phyloP scores from a whole-genome alignment of 768 basidiomycete species.

The Exidia glandulosa region DNA sequence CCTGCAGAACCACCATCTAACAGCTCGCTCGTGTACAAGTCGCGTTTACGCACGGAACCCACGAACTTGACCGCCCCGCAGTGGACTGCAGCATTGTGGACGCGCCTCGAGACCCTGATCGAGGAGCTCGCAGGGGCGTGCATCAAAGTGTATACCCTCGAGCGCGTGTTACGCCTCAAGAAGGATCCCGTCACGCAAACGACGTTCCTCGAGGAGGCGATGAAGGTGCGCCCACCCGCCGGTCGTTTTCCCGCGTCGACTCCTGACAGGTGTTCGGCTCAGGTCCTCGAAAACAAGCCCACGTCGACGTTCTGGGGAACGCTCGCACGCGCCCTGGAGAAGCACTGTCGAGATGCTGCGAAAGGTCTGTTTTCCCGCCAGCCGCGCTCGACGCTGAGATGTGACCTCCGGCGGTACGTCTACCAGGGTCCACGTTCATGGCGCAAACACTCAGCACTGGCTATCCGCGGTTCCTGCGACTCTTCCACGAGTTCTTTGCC shows the following conservation, averaged over 20 bases:
- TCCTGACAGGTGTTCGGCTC: not conserved
- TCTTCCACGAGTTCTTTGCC: conserved; percentile 95
- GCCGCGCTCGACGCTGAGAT: too few species aligned
- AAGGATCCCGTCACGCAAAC: conserved; percentile 66
- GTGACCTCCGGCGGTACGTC: too few species aligned
- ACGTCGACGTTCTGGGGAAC: conserved; percentile 87
- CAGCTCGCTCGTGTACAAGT: conserved; percentile 55
- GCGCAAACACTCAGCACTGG: conserved; percentile 81
- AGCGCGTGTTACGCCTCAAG: conserved; percentile 87
- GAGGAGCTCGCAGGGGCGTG: conserved; percentile 87
- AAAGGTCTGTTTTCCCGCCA: conserved; percentile 57
- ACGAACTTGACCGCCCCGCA: conserved; percentile 80
- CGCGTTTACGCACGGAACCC: conserved; percentile 81
- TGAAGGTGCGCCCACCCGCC: conserved; percentile 52
- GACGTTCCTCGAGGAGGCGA: conserved; percentile 83
- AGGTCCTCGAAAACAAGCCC: conserved; percentile 86
- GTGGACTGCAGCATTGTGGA: conserved; percentile 76
- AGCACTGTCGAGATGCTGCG: conserved; percentile 65
- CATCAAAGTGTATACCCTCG: conserved; percentile 90
- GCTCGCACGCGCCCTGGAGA: conserved; percentile 70
- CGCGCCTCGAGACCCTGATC: conserved; percentile 66
- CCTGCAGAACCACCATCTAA: conserved; percentile 14
- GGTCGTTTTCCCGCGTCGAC: not conserved
- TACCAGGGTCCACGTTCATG: conserved; percentile 81
- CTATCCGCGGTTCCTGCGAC: conserved; percentile 76